These are phyloP conservation scores for Pyricularia pennisetigena DNA, from an alignment of 2,329 filamentous ascomycete species.

Conservation along the genomic window DNA sequence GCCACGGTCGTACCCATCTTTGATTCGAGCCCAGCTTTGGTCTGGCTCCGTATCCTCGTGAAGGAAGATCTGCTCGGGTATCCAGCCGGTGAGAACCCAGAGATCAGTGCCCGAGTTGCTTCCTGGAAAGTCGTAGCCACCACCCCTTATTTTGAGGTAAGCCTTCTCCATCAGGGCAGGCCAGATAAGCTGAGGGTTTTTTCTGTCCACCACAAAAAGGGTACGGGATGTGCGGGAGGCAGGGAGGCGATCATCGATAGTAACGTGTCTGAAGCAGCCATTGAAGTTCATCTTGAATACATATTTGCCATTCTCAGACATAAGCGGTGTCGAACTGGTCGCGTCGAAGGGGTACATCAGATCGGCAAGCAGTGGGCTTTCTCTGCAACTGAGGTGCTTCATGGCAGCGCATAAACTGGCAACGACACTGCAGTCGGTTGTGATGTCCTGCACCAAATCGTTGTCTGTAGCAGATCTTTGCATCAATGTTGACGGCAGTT, in stretches of 20 bases:
- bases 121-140: conserved; percentile 93
- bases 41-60: conserved; percentile 75
- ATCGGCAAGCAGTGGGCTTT: conserved; percentile 58
- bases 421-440: conserved; percentile 94
- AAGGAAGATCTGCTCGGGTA: conserved; percentile 89
- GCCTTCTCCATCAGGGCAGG: conserved; percentile 92
- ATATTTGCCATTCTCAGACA: conserved; percentile 80
- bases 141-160: conserved; percentile 83
- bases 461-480: conserved; percentile 37
- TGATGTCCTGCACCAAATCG: conserved; percentile 90
- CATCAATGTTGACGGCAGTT: conserved; percentile 15
- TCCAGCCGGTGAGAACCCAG: conserved; percentile 90
- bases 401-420: conserved; percentile 83
- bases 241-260: conserved; percentile 83
- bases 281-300: conserved; percentile 93
- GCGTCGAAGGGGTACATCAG: conserved; percentile 66
- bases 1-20: conserved; percentile 62
- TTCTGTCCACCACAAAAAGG: conserved; percentile 79
- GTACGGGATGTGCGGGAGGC: conserved; percentile 63
- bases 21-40: conserved; percentile 68
- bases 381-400: conserved; percentile 57
- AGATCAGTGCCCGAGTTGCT: conserved; percentile 95
- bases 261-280: conserved; percentile 77
- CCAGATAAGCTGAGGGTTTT: conserved; percentile 76
- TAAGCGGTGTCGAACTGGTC: conserved; percentile 40